Base-by-base conservation (phyloP, 2,329 filamentous ascomycete species). In the Sporothrix brasiliensis region DNA sequence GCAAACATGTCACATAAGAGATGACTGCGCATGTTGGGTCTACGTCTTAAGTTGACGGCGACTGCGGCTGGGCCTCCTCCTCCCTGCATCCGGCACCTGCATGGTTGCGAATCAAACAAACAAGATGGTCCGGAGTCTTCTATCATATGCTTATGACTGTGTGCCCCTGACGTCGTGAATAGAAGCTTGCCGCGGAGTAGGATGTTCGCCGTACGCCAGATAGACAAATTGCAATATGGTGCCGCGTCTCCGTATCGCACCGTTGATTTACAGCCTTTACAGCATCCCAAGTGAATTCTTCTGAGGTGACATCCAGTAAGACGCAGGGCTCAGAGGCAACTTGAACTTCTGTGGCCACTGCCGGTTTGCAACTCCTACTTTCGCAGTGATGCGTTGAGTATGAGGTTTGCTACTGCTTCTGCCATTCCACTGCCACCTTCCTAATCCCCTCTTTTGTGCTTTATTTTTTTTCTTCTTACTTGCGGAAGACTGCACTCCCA, bases 191-290 rank as follows among this genome's bases (percentile, higher is more conserved):
- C 14, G 4, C 11, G 41, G 34, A 44, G 11, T 44, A 4, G 41
- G 41, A 44, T 44, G 41, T 14, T 44, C 14, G 13, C 41, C 13
- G n/a, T 9, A 44, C n/a, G 19, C 30, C 11, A 54, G 34, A n/a
- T 44, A 30, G 24, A 54, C 41, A 10, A 52, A 44, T 4, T 16
- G n/a, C 30, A 67, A 56, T 54, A 67, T 67, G n/a, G 47, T 41
- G 63, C 63, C 63, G 49, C 27, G 44, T 11, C 21, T 52, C 49
- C 24, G 10, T 16, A 34, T 50, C 13, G 27, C 24, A 14, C n/a
- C 13, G 47, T 24, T 44, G 34, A 54, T 54, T 4, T 67, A 34
- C 41, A 5, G 13, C 41, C 11, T 14, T 44, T 44, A 34, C 49
- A 16, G 63, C 30, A 53, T 16, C n/a, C 9, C 50, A 44, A 11